phyloP scores from a whole-genome alignment of 2,329 filamentous ascomycete species.

The Pseudocercospora fijiensis region DNA sequence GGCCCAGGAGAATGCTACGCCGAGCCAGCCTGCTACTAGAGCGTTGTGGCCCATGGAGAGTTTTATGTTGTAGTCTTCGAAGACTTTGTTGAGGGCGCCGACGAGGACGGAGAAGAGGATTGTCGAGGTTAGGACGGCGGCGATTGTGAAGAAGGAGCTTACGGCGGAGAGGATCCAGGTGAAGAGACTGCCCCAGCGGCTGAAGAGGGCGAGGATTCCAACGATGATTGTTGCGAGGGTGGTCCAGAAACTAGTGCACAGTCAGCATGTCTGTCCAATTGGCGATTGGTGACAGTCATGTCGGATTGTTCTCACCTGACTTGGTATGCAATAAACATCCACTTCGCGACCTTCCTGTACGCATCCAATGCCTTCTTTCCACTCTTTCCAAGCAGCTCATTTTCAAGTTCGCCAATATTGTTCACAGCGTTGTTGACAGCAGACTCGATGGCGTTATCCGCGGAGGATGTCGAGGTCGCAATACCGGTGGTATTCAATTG shows the following conservation, averaged over 20 bases:
- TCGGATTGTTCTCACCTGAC: not conserved
- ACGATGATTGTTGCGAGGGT: slow-evolving; percentile 72
- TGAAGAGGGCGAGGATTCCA: slow-evolving; percentile 80
- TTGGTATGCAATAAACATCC: slow-evolving; percentile 62
- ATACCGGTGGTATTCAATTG: slow-evolving; percentile 56
- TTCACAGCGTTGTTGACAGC: slow-evolving; percentile 53
- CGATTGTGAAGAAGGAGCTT: slow-evolving; percentile 59
- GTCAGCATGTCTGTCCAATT: not conserved
- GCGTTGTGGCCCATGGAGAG: slow-evolving; percentile 67
- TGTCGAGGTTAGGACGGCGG: slow-evolving; percentile 70
- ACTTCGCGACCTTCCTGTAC: slow-evolving; percentile 68
- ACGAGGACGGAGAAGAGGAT: slow-evolving; percentile 69
- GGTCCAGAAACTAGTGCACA: slow-evolving; percentile 51
- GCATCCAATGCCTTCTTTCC: slow-evolving; percentile 66
- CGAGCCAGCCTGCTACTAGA: slow-evolving; percentile 74
- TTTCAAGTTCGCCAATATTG: slow-evolving; percentile 39
- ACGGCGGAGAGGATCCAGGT: slow-evolving; percentile 72
- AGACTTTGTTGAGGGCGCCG: slow-evolving; percentile 64
- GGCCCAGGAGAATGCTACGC: slow-evolving; percentile 70
- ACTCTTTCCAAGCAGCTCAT: slow-evolving; percentile 60
- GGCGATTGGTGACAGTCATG: not conserved
- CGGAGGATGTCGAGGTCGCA: slow-evolving; percentile 18
- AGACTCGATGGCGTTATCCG: slow-evolving; percentile 36
- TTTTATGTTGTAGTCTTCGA: slow-evolving; percentile 70
- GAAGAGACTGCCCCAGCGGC: slow-evolving; percentile 74